Conservation (phyloP, 1,284 basidiomycete genomes). For the Cryptococcus sp. region DNA sequence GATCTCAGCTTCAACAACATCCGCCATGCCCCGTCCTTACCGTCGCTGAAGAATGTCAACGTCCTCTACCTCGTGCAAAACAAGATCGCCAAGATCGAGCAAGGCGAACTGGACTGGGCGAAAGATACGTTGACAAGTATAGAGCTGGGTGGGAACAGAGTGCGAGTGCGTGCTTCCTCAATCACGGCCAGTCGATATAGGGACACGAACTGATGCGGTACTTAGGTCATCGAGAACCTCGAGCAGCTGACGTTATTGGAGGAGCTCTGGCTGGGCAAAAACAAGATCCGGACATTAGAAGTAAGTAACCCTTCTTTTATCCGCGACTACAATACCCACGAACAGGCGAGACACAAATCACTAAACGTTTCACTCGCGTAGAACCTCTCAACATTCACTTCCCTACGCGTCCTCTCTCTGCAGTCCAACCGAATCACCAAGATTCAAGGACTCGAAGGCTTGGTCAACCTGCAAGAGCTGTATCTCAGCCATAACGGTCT, state of each 20-base stretch:
- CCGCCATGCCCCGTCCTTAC: constrained; percentile 63
- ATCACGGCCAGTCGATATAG: not conserved
- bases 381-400: constrained; percentile 65
- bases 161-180: constrained; percentile 64
- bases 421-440: constrained; percentile 93
- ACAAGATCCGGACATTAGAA: constrained; percentile 88
- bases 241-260: constrained; percentile 80
- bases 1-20: constrained; percentile 96
- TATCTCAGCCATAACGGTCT: constrained; percentile 96
- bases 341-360: constrained; percentile 5
- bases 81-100: constrained; percentile 77
- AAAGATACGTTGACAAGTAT: constrained; percentile 71
- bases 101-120: constrained; percentile 63
- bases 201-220: not conserved
- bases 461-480: constrained; percentile 79
- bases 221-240: constrained; percentile 81
- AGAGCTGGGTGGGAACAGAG: constrained; percentile 89
- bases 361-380: constrained; percentile 35
- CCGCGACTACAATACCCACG: not conserved
- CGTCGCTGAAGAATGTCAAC: constrained; percentile 60
- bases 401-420: constrained; percentile 78
- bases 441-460: constrained; percentile 73
- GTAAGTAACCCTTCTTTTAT: constrained; percentile 54
- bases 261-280: constrained; percentile 96
- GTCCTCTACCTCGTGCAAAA: constrained; percentile 96